These are phyloP conservation scores for Harringtonia lauricola DNA, from an alignment of 2,329 filamentous ascomycete genomes.

Conservation along the genomic window DNA sequence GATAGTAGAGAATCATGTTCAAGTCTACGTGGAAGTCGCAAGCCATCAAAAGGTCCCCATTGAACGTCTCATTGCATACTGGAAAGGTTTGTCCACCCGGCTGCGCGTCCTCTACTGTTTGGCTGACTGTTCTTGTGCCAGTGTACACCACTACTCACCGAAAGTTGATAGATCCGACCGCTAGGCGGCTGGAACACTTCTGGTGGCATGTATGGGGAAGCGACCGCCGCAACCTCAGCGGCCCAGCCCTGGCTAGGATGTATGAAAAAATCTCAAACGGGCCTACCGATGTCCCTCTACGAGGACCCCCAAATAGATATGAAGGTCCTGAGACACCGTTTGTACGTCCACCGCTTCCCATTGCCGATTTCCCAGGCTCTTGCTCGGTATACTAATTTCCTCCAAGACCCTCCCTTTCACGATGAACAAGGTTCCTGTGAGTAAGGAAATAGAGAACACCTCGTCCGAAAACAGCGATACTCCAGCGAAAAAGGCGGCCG, in stretches of 20 bases:
- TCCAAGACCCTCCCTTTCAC: background rate
- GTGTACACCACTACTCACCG: conserved; percentile 51
- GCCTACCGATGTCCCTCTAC: conserved; percentile 43
- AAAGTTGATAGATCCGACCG: conserved; percentile 49
- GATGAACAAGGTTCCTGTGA: too few species aligned
- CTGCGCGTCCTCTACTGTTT: background rate
- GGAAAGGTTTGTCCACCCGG: conserved; percentile 35
- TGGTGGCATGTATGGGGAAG: conserved; percentile 59
- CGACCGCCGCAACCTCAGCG: conserved; percentile 39
- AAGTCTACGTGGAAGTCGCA: conserved; percentile 43
- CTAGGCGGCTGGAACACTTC: conserved; percentile 50
- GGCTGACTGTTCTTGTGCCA: conserved; percentile 15
- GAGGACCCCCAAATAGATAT: conserved; percentile 40
- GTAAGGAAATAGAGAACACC: too few species aligned
- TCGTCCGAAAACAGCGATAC: too few species aligned
- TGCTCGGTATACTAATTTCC: background rate
- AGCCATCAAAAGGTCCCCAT: conserved; percentile 36
- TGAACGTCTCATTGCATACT: conserved; percentile 43
- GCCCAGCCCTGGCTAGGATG: conserved; percentile 39
- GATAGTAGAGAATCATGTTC: conserved; percentile 41
- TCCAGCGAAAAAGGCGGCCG: too few species aligned
- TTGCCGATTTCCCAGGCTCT: background rate
- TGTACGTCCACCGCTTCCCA: conserved; percentile 23
- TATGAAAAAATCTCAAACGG: conserved; percentile 49
- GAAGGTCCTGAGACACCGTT: conserved; percentile 36